Base-by-base conservation (phyloP, 345 rosid species). In the Salix exigua region DNA sequence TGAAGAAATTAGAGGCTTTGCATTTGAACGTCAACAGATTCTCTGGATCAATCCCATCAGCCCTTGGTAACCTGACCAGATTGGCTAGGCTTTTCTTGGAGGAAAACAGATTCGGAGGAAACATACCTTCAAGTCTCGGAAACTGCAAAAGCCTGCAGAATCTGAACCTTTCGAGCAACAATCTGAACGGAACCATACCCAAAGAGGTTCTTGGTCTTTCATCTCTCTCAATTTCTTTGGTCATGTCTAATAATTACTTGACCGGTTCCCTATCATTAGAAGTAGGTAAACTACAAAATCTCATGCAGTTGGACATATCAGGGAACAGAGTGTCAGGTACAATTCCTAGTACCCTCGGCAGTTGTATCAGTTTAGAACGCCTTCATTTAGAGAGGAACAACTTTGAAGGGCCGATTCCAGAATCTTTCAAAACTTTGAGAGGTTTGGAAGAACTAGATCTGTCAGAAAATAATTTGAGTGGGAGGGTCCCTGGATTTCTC, bases 121-220 rank as follows among this genome's bases (percentile, higher is more conserved):
- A 53, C 68, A 83, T 84, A 25, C 85, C 89, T 72, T 35, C 71
- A 2, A 84, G 73, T 53, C 75, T 80, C 19, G 84, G 85, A 25
- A 77, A 75, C 25, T 81, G 77, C 21, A 28, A 58, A 5, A 75
- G 70, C 1, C 78, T 86, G 66, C 62, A 21, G 60, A 40, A 23
- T 46, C 62, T 86, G 7, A 66, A 75, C 50, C 40, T 83, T 21
- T 82, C 85, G 40, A 65, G 67, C n/a, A 83, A 86, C 80, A 62
- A 70, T 42, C 83, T 83, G 6, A 82, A 3, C 37, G 87, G 88
- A 60, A 72, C 71, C 75, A 72, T 83, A 74, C 85, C 85, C 25
- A 73, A 28, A 72, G 55, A 86, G 51, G 62, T 81, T 48, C 3
- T 80, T 14, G 73, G 73, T 35, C 82, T 79, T 73, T 68, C 83